phyloP scores from a whole-genome alignment of 73 alveolate species.

The Paramecium sonneborni region DNA sequence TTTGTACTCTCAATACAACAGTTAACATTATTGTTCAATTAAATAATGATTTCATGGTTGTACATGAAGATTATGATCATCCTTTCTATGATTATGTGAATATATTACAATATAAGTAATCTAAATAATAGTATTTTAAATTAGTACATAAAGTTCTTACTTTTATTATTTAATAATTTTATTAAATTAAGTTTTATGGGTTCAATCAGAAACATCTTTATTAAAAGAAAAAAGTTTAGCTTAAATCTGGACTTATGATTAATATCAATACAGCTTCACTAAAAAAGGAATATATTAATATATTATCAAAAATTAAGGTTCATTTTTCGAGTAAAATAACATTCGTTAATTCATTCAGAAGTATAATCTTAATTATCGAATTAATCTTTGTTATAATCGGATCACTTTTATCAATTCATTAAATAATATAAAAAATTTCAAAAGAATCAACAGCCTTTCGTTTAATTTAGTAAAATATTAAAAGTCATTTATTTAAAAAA shows the following conservation, averaged over 20 bases:
- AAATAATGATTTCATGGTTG: background rate
- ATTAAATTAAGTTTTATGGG: constrained; percentile 11
- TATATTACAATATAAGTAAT: background rate
- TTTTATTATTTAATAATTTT: background rate
- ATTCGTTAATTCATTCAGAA: constrained; percentile 38
- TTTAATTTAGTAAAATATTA: background rate
- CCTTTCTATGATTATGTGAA: background rate
- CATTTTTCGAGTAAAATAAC: constrained; percentile 12
- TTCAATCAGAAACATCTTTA: background rate
- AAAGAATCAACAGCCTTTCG: constrained; percentile 33
- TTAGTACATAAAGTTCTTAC: constrained; percentile 5
- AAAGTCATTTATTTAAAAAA: background rate
- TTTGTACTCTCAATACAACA: background rate
- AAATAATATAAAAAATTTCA: constrained; percentile 15
- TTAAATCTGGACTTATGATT: constrained; percentile 12
- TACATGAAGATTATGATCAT: constrained; percentile 4
- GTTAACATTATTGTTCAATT: background rate
- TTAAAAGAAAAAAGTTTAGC: background rate
- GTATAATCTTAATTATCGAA: constrained; percentile 16
- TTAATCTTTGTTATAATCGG: background rate
- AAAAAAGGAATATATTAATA: background rate
- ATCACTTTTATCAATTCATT: background rate
- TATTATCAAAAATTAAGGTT: background rate
- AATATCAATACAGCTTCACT: background rate
- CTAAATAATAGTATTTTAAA: background rate